Evolutionary conservation across 2,329 filamentous ascomycete genomes (phyloP).

Genomic region (Aspergillus amoenus): DNA sequence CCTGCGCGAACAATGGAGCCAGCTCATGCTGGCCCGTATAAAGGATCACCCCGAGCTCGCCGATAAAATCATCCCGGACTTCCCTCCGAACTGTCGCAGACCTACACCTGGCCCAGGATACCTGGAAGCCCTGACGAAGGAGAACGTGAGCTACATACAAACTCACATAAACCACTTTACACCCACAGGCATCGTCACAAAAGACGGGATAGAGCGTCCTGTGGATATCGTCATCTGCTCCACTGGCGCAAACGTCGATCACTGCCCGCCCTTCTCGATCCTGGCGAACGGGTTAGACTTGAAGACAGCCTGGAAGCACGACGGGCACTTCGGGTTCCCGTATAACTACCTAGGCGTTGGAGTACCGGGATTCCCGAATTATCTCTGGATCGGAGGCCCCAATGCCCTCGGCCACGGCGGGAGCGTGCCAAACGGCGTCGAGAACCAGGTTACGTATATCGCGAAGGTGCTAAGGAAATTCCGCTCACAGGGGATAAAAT

Average conservation of each 20-base stretch:
- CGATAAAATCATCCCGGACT: constrained; percentile 59
- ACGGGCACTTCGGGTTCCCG: constrained; percentile 60
- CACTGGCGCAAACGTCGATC: constrained; percentile 64
- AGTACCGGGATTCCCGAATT: constrained; percentile 66
- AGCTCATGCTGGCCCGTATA: constrained; percentile 56
- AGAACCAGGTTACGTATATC: constrained; percentile 65
- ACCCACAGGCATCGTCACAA: constrained; percentile 58
- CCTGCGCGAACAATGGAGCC: constrained; percentile 48
- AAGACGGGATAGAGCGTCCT: constrained; percentile 55
- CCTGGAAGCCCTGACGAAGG: constrained; percentile 61
- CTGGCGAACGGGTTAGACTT: constrained; percentile 56
- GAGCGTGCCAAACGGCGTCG: constrained; percentile 66
- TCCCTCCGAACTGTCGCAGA: constrained; percentile 63
- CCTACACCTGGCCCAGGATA: constrained; percentile 68
- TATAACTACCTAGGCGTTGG: constrained; percentile 67
- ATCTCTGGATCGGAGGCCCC: constrained; percentile 64
- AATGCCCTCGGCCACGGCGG: constrained; percentile 61
- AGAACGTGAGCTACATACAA: constrained; percentile 63
- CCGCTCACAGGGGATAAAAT: constrained; percentile 63
- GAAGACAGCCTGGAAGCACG: constrained; percentile 55
- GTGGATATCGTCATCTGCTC: constrained; percentile 68
- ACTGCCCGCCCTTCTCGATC: constrained; percentile 62
- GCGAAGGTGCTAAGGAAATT: constrained; percentile 68
- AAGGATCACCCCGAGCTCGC: constrained; percentile 56
- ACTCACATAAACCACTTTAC: constrained; percentile 60